These are phyloP conservation scores for Hapsidospora chrysogenum DNA, from an alignment of 495 filamentous ascomycete genomes.

Conservation along the genomic window DNA sequence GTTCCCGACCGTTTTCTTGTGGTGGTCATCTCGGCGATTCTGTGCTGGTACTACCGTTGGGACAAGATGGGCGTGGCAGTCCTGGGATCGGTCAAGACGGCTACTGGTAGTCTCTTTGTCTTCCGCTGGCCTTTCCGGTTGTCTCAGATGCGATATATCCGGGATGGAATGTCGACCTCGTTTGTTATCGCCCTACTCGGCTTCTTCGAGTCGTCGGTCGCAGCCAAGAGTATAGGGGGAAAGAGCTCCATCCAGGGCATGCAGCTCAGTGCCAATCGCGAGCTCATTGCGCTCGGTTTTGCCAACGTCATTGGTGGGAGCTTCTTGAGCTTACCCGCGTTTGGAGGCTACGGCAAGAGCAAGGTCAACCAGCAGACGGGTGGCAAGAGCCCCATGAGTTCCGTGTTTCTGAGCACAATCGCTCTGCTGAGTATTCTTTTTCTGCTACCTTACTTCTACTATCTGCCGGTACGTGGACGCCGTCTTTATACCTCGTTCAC, in stretches of 20 bases:
- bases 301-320: constrained; percentile 84
- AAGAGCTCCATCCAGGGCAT: constrained; percentile 55
- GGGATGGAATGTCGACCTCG: constrained; percentile 77
- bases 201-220: constrained; percentile 98
- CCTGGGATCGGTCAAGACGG: constrained; percentile 62
- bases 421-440: constrained; percentile 66
- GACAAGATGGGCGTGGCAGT: constrained; percentile 66
- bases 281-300: constrained; percentile 80
- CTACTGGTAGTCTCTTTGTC: constrained; percentile 47
- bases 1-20: constrained; percentile 86
- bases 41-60: constrained; percentile 70
- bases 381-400: constrained; percentile 83
- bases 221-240: constrained; percentile 69
- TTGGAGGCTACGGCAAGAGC: constrained; percentile 90
- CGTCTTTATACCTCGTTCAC: background rate
- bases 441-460: constrained; percentile 83
- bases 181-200: constrained; percentile 89
- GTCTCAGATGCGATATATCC: constrained; percentile 59
- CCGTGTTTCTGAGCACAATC: constrained; percentile 64
- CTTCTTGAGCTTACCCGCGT: constrained; percentile 82
- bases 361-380: constrained; percentile 90
- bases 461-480: constrained; percentile 55
- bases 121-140: constrained; percentile 76
- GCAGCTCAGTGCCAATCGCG: constrained; percentile 75
- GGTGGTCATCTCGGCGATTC: constrained; percentile 68